These are phyloP conservation scores for Fusarium sp. DNA, from an alignment of 2,329 filamentous ascomycete species.

Conservation along the genomic window DNA sequence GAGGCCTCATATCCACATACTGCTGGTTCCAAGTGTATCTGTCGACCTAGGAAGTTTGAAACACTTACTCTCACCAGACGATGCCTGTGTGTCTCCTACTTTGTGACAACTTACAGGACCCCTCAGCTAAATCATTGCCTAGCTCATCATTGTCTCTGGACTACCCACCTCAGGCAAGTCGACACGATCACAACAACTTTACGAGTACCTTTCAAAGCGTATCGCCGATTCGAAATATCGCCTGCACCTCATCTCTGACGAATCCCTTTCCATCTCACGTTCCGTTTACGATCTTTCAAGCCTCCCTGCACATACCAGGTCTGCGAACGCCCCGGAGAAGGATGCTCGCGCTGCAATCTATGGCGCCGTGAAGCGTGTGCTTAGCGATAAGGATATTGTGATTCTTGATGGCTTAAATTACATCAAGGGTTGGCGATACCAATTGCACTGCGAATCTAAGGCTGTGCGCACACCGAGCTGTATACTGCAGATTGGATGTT, in stretches of 20 bases:
- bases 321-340: conserved; percentile 80
- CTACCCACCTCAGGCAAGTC: conserved; percentile 76
- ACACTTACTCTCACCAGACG: neutral
- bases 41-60: neutral
- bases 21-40: neutral
- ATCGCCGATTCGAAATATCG: conserved; percentile 65
- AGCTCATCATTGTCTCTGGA: conserved; percentile 75
- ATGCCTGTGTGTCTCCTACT: conserved; percentile 39
- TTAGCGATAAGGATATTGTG: conserved; percentile 78
- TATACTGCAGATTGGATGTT: conserved; percentile 72
- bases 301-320: conserved; percentile 68
- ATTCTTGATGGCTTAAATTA: conserved; percentile 85
- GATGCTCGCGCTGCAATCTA: conserved; percentile 81
- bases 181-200: conserved; percentile 71
- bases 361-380: conserved; percentile 79
- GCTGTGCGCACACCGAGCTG: conserved; percentile 79
- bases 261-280: conserved; percentile 74
- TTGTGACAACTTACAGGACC: neutral
- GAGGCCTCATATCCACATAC: neutral
- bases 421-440: conserved; percentile 90
- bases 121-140: conserved; percentile 13
- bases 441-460: conserved; percentile 86
- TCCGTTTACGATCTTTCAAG: conserved; percentile 74
- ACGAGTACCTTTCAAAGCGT: conserved; percentile 68
- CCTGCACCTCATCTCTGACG: conserved; percentile 79